Base-by-base conservation (phyloP, 345 rosid genomes). In the Bruguiera sexangula region DNA sequence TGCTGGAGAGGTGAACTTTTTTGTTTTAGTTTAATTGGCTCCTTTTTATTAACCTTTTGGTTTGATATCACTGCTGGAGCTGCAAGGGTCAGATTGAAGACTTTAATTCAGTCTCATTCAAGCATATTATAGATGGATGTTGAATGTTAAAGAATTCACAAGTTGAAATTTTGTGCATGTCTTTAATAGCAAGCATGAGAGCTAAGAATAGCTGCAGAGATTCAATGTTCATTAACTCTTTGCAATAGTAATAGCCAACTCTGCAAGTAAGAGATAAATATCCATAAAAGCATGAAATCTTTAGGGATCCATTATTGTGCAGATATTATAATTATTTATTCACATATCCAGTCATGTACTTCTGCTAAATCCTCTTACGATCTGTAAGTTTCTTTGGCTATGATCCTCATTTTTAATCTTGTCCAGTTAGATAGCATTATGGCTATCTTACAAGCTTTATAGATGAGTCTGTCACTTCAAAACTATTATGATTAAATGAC, bases 1-100 rank as follows among this genome's bases (percentile, higher is more conserved):
- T 78, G 97, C 97, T 30, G 96, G 96, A 76, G 96, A 95, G 92
- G 99, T 95, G 31, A 83, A 31, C 46, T 1, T 22, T 34, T 26
- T 62, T 55, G 22, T 21, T 4, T 56, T 24, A 21, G 29, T 56
- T 15, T 27, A 56, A 24, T 24, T 24, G 26, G 26, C 60, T 29
- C 20, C 59, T 20, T 66, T 30, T n/a, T 10, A 19, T 24, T 20
- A 24, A 43, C 50, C 20, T 39, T 53, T 22, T 54, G 27, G 15
- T 51, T 51, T 60, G 31, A 9, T 31, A n/a, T 18, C 21, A n/a
- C 29, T 39, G 34, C 24, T 56, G 58, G 43, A 57, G 16, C 5
- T 64, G 20, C 8, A 19, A 53, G 37, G 8, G 72, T 62, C 60
- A 50, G 22, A 61, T 36, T 39, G 69, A 21, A 8, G 22, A 56